phyloP scores from a whole-genome alignment of 1,284 basidiomycete genomes.

The Fomitiporia mediterranea region DNA sequence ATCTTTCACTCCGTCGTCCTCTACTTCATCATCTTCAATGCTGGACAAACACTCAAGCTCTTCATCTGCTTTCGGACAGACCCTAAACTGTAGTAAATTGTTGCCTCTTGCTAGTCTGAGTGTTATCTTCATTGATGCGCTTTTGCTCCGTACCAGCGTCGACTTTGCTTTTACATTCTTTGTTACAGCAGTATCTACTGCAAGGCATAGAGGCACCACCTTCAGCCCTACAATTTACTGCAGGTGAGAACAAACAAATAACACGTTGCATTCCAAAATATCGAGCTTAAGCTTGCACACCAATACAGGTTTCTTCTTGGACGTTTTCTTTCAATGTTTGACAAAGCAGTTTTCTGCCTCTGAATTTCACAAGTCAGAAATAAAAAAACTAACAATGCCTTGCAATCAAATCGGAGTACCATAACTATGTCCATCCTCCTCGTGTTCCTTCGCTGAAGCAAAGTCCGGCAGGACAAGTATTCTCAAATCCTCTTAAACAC shows the following conservation, averaged over 20 bases:
- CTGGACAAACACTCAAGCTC: not conserved
- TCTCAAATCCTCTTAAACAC: constrained; percentile 63
- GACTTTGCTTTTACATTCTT: not conserved
- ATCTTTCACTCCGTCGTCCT: not conserved
- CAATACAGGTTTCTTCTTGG: not conserved
- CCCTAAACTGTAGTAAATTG: not conserved
- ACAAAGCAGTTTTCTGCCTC: no score
- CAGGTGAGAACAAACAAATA: constrained; percentile 62
- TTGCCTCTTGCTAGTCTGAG: not conserved
- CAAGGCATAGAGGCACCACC: no score
- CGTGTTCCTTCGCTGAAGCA: constrained; percentile 29
- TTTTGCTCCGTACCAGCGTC: not conserved
- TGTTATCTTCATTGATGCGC: not conserved
- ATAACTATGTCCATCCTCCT: constrained; percentile 22
- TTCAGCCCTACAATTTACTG: constrained; percentile 20
- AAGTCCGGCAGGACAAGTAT: constrained; percentile 57
- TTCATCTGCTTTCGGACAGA: not conserved
- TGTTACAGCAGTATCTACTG: not conserved
- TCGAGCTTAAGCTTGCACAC: constrained; percentile 80
- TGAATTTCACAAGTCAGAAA: no score
- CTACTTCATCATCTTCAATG: not conserved
- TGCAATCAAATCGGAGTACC: not conserved
- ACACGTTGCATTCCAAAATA: constrained; percentile 67
- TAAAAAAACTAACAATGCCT: no score
- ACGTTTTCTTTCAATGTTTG: not conserved